Percentiles rank a stretch among this genome's conserved stretches.
phyloP scores from a whole-genome alignment of 2,329 filamentous ascomycete genomes.

The Paracamarosporium sp. region DNA sequence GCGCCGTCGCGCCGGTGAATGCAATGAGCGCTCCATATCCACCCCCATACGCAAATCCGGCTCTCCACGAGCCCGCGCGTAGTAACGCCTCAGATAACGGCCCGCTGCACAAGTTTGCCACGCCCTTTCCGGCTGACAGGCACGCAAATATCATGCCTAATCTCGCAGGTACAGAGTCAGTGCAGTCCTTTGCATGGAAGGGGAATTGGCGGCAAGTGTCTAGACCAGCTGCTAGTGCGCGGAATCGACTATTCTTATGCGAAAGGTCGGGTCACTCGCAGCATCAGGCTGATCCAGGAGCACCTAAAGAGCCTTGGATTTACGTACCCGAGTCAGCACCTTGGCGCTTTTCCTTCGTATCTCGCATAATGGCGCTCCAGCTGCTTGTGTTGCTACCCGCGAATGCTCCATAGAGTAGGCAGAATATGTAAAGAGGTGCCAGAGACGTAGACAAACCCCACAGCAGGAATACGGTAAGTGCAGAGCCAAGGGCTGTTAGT shows the following conservation, averaged over 20 bases:
- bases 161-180: not conserved
- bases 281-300: not conserved
- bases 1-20: conserved; percentile 51
- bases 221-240: not conserved
- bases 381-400: conserved; percentile 49
- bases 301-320: not conserved
- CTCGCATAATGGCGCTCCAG: conserved; percentile 55
- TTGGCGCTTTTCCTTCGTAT: conserved; percentile 46
- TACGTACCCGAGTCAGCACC: conserved; percentile 48
- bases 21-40: conserved; percentile 51
- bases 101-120: conserved; percentile 59
- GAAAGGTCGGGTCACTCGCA: not conserved
- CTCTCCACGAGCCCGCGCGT: conserved; percentile 43
- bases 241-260: not conserved
- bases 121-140: conserved; percentile 57
- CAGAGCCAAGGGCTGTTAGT: conserved; percentile 45
- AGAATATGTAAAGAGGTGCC: conserved; percentile 51
- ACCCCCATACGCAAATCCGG: conserved; percentile 50
- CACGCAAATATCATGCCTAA: conserved; percentile 55
- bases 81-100: conserved; percentile 58
- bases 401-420: conserved; percentile 51
- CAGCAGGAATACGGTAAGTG: conserved; percentile 49
- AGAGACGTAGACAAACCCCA: conserved; percentile 55
- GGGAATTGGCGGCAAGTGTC: not conserved
- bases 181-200: not conserved